Conservation (phyloP, 78 protist species). For the Trichosphaerium sp. region DNA sequence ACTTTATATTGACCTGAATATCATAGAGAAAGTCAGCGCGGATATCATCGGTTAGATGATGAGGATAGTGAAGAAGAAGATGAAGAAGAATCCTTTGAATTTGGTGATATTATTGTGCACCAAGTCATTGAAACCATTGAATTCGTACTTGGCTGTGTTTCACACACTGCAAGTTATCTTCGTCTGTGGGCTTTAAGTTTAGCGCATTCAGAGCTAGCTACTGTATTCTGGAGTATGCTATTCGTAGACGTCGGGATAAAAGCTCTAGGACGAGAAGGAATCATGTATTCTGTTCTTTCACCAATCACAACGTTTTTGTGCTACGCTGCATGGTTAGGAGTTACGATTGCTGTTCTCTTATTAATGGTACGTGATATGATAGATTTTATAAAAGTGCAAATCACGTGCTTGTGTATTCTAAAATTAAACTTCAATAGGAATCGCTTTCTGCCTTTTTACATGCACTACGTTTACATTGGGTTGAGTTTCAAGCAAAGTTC, state of each 20-base stretch:
- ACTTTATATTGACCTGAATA: neutral
- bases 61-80: slow-evolving; percentile 31
- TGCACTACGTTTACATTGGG: slow-evolving; percentile 98
- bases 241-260: slow-evolving; percentile 54
- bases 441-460: slow-evolving; percentile 98
- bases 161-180: slow-evolving; percentile 99
- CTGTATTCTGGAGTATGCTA: neutral
- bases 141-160: slow-evolving; percentile 90
- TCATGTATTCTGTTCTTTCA: too few relatives aligned
- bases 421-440: too few relatives aligned
- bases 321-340: slow-evolving; percentile 79
- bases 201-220: slow-evolving; percentile 82
- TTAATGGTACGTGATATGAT: too few relatives aligned
- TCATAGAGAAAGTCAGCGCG: neutral
- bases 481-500: slow-evolving; percentile 96
- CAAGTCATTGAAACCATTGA: slow-evolving; percentile 98
- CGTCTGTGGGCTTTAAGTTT: slow-evolving; percentile 99
- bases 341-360: slow-evolving; percentile 87
- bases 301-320: slow-evolving; percentile 36
- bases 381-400: too few relatives aligned
- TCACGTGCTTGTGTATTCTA: too few relatives aligned
- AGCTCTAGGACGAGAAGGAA: slow-evolving; percentile 64
- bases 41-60: neutral
- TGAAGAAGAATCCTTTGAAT: slow-evolving; percentile 64
- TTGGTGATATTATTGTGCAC: slow-evolving; percentile 78